Evolutionary conservation across 306 rosid species (phyloP).

Genomic region (Mimosa pudica): DNA sequence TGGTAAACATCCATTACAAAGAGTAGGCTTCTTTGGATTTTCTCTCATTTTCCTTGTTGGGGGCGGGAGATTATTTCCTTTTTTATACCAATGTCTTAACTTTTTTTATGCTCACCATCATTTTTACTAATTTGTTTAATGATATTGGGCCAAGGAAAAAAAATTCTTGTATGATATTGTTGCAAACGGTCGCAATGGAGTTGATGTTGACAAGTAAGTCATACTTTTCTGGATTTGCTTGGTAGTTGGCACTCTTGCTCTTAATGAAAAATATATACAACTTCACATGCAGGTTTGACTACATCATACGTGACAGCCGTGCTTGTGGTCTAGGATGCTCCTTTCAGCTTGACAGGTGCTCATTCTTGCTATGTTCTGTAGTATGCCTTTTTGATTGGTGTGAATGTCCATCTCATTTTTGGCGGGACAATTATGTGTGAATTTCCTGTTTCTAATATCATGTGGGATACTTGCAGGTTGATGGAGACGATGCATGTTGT

Average conservation of each 20-base stretch:
- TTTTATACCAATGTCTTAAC: not conserved
- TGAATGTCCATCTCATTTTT: not conserved
- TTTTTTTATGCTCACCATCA: not conserved
- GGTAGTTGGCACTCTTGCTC: slow-evolving; percentile 8
- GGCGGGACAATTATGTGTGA: not conserved
- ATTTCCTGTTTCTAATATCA: slow-evolving; percentile 28
- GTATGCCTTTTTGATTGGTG: slow-evolving; percentile 23
- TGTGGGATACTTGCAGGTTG: slow-evolving; percentile 33
- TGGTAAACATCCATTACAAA: slow-evolving; percentile 30
- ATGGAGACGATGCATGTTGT: slow-evolving; percentile 48
- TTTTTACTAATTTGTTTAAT: not conserved
- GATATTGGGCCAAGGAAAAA: slow-evolving; percentile 44
- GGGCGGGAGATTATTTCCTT: not conserved
- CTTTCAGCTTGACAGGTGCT: slow-evolving; percentile 74
- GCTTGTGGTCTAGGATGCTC: slow-evolving; percentile 91
- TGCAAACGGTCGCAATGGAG: slow-evolving; percentile 94
- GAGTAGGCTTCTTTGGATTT: slow-evolving; percentile 34
- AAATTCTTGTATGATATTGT: slow-evolving; percentile 83
- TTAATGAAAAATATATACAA: slow-evolving; percentile 7
- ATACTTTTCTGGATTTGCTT: slow-evolving; percentile 21
- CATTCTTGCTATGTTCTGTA: slow-evolving; percentile 5
- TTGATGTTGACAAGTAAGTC: slow-evolving; percentile 90
- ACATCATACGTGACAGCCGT: slow-evolving; percentile 81
- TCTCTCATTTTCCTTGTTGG: not conserved
- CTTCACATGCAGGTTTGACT: slow-evolving; percentile 73